phyloP scores from a whole-genome alignment of 192 early-diverging fungal genomes.

The Entomortierella lignicola region DNA sequence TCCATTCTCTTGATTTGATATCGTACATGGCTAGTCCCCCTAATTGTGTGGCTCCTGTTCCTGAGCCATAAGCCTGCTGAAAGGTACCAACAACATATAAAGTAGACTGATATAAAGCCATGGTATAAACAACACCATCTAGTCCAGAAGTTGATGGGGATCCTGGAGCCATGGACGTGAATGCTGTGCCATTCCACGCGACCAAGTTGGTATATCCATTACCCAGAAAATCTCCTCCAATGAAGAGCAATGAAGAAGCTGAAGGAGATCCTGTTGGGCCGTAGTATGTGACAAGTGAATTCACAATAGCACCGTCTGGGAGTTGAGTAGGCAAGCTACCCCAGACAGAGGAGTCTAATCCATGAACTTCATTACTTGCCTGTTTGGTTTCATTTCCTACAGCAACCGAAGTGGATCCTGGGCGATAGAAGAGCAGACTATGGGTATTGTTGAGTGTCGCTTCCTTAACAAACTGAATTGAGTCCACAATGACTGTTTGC shows the following conservation, averaged over 20 bases:
- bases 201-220: constrained; percentile 67
- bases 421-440: constrained; percentile 39
- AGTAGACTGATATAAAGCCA: constrained; percentile 35
- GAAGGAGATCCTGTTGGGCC: constrained; percentile 8
- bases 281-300: constrained; percentile 52
- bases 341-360: constrained; percentile 45
- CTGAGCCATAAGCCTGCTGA: constrained; percentile 2
- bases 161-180: constrained; percentile 28
- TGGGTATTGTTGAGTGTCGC: constrained; percentile 41
- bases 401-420: neutral
- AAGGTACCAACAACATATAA: constrained; percentile 55
- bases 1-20: constrained; percentile 15
- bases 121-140: constrained; percentile 59
- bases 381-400: neutral
- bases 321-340: constrained; percentile 53
- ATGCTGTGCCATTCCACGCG: constrained; percentile 56
- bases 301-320: constrained; percentile 60
- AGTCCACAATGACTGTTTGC: constrained; percentile 42
- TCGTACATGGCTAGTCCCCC: constrained; percentile 27
- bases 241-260: constrained; percentile 52
- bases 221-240: constrained; percentile 72
- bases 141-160: constrained; percentile 37
- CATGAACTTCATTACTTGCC: constrained; percentile 21
- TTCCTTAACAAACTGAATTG: constrained; percentile 53
- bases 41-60: neutral